Conservation (phyloP, 2,329 filamentous ascomycete genomes). For the Dactylellina drechsleri region DNA sequence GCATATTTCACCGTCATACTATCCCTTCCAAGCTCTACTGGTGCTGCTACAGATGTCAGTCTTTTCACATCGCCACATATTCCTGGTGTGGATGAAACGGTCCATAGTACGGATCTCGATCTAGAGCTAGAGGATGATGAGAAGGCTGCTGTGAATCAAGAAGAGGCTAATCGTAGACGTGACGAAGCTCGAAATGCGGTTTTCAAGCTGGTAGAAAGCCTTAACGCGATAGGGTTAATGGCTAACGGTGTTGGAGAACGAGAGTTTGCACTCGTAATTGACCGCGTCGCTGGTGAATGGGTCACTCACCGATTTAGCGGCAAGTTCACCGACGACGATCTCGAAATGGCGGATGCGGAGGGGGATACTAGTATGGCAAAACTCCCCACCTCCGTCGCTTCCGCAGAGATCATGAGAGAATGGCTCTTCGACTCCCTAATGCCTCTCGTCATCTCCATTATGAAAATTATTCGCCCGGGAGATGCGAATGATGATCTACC, state of each 20-base stretch:
- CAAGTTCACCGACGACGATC: slow-evolving; percentile 46
- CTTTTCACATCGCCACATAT: slow-evolving; percentile 54
- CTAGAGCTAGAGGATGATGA: slow-evolving; percentile 53
- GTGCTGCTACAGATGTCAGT: slow-evolving; percentile 40
- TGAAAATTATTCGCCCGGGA: slow-evolving; percentile 48
- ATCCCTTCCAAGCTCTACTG: slow-evolving; percentile 36
- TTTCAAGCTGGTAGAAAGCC: slow-evolving; percentile 46
- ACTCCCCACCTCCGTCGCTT: slow-evolving; percentile 43
- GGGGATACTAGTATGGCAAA: slow-evolving; percentile 53
- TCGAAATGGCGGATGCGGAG: slow-evolving; percentile 43
- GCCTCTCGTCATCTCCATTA: slow-evolving; percentile 43
- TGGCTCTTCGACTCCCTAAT: slow-evolving; percentile 47
- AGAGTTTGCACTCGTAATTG: slow-evolving; percentile 46
- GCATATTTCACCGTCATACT: slow-evolving; percentile 52
- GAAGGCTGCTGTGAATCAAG: slow-evolving; percentile 51
- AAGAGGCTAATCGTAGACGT: slow-evolving; percentile 39
- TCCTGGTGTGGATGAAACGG: slow-evolving; percentile 44
- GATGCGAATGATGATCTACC: slow-evolving; percentile 37
- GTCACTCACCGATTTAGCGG: slow-evolving; percentile 46
- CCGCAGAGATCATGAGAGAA: slow-evolving; percentile 51
- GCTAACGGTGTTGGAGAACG: slow-evolving; percentile 51
- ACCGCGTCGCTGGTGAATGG: slow-evolving; percentile 52
- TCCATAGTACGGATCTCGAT: slow-evolving; percentile 53
- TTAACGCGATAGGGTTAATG: slow-evolving; percentile 50
- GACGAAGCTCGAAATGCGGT: slow-evolving; percentile 42